Evolutionary conservation across 2,329 filamentous ascomycete species (phyloP).

Genomic region (Hypoxylon sp.): DNA sequence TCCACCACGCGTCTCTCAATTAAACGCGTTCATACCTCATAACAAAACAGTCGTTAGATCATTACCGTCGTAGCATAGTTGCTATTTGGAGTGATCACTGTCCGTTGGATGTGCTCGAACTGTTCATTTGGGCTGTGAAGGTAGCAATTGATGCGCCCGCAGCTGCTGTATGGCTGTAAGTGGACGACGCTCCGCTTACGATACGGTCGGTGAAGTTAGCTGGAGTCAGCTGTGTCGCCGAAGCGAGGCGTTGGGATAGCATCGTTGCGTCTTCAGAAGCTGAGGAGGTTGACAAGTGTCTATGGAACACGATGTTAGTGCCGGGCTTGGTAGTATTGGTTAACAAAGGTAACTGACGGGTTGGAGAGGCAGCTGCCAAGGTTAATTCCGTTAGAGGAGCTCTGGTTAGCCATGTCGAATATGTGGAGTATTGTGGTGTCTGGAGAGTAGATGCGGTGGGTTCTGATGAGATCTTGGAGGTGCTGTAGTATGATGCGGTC

Average conservation of each 20-base stretch:
- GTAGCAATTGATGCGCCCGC: constrained; percentile 2
- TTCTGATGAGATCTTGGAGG: background rate
- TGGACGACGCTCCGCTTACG: constrained; percentile 1
- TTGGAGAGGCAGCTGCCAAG: constrained; percentile 18
- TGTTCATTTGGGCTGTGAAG: constrained; percentile 51
- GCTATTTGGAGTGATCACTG: background rate
- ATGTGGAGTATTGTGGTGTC: constrained; percentile 19
- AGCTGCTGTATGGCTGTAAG: constrained; percentile 25
- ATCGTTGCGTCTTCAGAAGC: constrained; percentile 20
- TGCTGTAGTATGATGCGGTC: background rate
- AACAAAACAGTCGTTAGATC: constrained; percentile 12
- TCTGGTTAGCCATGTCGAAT: constrained; percentile 21
- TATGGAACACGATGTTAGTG: constrained; percentile 31
- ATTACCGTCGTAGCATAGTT: background rate
- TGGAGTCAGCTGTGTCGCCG: background rate
- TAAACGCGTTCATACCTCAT: constrained; percentile 3
- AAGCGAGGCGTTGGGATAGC: constrained; percentile 13
- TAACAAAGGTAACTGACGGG: constrained; percentile 27
- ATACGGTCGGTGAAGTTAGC: constrained; percentile 28
- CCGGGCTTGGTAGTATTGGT: background rate
- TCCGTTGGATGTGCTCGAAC: constrained; percentile 1
- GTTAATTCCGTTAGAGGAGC: constrained; percentile 33
- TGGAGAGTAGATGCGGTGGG: background rate
- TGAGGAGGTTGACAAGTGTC: constrained; percentile 30
- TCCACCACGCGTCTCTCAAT: constrained; percentile 4